Evolutionary conservation across 805 yeast genomes (phyloP).

Genomic region (Starmerella vaccinii): DNA sequence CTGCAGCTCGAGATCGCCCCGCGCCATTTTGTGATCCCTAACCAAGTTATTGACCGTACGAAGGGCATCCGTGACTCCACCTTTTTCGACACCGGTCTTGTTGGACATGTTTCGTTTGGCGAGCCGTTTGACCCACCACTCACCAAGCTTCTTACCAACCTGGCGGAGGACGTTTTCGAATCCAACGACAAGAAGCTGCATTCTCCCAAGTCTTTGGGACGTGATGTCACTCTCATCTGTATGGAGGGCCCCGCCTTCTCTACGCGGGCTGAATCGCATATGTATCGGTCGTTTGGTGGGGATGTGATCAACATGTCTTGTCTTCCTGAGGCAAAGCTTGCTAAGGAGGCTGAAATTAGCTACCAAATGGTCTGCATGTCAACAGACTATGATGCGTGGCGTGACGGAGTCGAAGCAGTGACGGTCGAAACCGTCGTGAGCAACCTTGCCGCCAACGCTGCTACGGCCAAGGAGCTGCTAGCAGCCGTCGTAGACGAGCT

Average conservation of each 20-base stretch:
- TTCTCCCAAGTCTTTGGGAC: constrained; percentile 48
- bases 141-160: constrained; percentile 51
- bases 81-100: constrained; percentile 84
- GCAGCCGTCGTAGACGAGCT: constrained; percentile 56
- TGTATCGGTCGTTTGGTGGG: constrained; percentile 84
- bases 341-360: constrained; percentile 92
- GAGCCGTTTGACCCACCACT: constrained; percentile 83
- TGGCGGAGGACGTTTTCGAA: constrained; percentile 14
- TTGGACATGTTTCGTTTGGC: constrained; percentile 95
- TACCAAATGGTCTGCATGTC: constrained; percentile 99
- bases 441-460: constrained; percentile 74
- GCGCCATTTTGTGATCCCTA: constrained; percentile 92
- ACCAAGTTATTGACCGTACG: constrained; percentile 92
- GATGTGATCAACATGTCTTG: constrained; percentile 94
- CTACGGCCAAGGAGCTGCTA: constrained; percentile 73
- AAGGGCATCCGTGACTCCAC: constrained; percentile 88
- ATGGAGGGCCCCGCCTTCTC: constrained; percentile 99
- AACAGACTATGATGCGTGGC: constrained; percentile 98
- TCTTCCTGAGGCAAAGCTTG: constrained; percentile 93
- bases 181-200: constrained; percentile 51
- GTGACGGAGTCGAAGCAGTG: constrained; percentile 87
- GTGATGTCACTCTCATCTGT: constrained; percentile 69
- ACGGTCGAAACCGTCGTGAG: constrained; percentile 96
- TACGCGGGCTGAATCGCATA: constrained; percentile 87
- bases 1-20: constrained; percentile 82